Conservation (phyloP, 495 filamentous ascomycete species). For the Penicillium simplicissimum region DNA sequence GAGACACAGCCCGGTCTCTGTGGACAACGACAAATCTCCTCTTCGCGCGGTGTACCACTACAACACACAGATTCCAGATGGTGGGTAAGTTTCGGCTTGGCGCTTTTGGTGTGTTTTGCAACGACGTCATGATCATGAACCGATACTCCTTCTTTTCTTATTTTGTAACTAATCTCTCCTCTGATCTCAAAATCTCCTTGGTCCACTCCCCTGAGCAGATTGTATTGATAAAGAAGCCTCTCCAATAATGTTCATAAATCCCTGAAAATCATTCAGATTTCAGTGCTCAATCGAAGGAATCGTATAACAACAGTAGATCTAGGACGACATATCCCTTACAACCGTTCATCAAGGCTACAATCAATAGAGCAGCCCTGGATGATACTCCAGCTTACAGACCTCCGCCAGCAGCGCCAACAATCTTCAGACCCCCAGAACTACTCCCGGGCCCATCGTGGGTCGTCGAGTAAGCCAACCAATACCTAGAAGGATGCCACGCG, state of each 20-base stretch:
- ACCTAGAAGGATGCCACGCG: conserved; percentile 87
- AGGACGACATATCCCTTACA: not conserved
- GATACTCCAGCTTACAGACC: conserved; percentile 13
- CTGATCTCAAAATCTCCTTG: not conserved
- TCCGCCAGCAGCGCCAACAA: conserved; percentile 66
- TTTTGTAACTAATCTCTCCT: conserved; percentile 13
- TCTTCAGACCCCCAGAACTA: conserved; percentile 71
- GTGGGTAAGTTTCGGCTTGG: not conserved
- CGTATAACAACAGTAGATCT: not conserved
- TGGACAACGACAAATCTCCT: not conserved
- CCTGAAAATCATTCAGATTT: not conserved
- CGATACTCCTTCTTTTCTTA: conserved; percentile 2
- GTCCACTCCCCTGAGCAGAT: conserved; percentile 1
- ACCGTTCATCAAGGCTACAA: not conserved
- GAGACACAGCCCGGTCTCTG: not conserved
- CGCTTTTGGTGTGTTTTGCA: conserved; percentile 3
- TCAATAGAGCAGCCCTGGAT: not conserved
- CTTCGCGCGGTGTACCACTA: not conserved
- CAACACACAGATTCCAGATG: not conserved
- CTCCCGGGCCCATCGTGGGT: conserved; percentile 73
- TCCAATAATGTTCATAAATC: conserved; percentile 1
- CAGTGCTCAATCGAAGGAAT: not conserved
- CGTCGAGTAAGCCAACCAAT: conserved; percentile 86
- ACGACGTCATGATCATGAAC: conserved; percentile 22
- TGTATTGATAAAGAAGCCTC: conserved; percentile 4